Percentiles rank a stretch among this genome's conserved stretches.
Conservation (phyloP, 805 yeast genomes). For the Schwanniomyces sp. region DNA sequence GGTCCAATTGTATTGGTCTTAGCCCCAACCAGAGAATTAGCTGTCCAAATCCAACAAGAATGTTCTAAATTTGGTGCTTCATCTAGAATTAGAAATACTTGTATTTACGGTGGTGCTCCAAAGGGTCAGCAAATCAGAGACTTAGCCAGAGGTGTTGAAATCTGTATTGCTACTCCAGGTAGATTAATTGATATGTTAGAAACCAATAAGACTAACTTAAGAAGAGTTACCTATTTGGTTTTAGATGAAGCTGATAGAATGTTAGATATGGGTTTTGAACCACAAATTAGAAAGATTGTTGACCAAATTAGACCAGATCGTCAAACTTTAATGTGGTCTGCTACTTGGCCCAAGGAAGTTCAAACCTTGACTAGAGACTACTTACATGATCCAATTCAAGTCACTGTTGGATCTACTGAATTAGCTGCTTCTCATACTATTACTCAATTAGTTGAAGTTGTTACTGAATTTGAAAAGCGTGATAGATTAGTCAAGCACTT, state of each 20-base stretch:
- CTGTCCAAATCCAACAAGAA: slow-evolving; percentile 95
- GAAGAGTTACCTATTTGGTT: slow-evolving; percentile 95
- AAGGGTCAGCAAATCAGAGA: slow-evolving; percentile 97
- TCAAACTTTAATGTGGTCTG: slow-evolving; percentile 99
- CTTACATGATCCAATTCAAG: slow-evolving; percentile 91
- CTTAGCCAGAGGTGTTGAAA: slow-evolving; percentile 91
- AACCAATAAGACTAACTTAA: slow-evolving; percentile 88
- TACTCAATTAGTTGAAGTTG: slow-evolving; percentile 89
- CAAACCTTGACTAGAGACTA: slow-evolving; percentile 91
- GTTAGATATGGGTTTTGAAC: slow-evolving; percentile 99
- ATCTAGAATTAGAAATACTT: slow-evolving; percentile 92
- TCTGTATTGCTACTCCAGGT: slow-evolving; percentile 97
- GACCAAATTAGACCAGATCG: slow-evolving; percentile 99
- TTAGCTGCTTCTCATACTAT: slow-evolving; percentile 96
- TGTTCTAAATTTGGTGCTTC: slow-evolving; percentile 92
- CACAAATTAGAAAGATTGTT: slow-evolving; percentile 97
- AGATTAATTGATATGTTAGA: slow-evolving; percentile 98
- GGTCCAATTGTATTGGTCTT: slow-evolving; percentile 95
- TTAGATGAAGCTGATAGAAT: slow-evolving; percentile 99
- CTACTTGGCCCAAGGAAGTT: slow-evolving; percentile 99
- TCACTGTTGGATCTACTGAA: slow-evolving; percentile 93
- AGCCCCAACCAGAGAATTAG: slow-evolving; percentile 99
- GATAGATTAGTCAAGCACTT: slow-evolving; percentile 84
- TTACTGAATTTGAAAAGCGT: slow-evolving; percentile 90
- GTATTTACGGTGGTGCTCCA: slow-evolving; percentile 99